These are phyloP conservation scores for Gymnopilus dilepis DNA, from an alignment of 768 basidiomycete species.

Conservation along the genomic window DNA sequence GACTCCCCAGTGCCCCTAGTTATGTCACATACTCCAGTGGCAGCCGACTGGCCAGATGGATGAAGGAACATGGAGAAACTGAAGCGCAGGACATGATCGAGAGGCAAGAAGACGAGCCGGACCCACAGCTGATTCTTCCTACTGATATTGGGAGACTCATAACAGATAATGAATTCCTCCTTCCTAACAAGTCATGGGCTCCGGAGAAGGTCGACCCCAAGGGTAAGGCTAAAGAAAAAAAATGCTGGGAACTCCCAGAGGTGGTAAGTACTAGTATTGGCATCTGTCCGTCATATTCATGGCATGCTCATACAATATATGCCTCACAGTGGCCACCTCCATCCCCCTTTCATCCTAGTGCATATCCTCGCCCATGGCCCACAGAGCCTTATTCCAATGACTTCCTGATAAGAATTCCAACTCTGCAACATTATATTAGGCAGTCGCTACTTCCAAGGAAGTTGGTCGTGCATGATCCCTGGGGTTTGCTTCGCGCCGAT, in stretches of 20 bases:
- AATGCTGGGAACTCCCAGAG: slow-evolving; percentile 9
- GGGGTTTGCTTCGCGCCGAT: slow-evolving; percentile 18
- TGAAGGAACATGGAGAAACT: slow-evolving; percentile 40
- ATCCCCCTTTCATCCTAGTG: slow-evolving; percentile 35
- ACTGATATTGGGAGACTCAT: slow-evolving; percentile 34
- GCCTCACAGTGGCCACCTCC: slow-evolving; percentile 18
- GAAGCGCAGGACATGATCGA: slow-evolving; percentile 37
- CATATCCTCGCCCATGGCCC: slow-evolving; percentile 49
- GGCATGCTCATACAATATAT: not conserved
- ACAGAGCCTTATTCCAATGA: slow-evolving; percentile 39
- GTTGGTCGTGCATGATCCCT: slow-evolving; percentile 33
- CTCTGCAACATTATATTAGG: slow-evolving; percentile 30
- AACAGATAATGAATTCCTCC: slow-evolving; percentile 20
- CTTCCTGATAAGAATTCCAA: slow-evolving; percentile 11
- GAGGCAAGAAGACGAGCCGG: slow-evolving; percentile 40
- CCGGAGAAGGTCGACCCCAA: slow-evolving; percentile 2
- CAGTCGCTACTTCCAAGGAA: slow-evolving; percentile 29
- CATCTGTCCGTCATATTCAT: no score
- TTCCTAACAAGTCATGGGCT: not conserved
- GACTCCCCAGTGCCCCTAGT: slow-evolving; percentile 23
- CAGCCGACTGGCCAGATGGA: slow-evolving; percentile 41
- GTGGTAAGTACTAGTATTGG: not conserved
- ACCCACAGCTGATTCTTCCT: slow-evolving; percentile 36
- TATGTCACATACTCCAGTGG: slow-evolving; percentile 34
- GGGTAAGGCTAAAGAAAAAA: not conserved